A percentile compares a stretch with the other conserved stretches of the same genome.
phyloP scores from a whole-genome alignment of 805 yeast species.

The Candida silvicultrix region DNA sequence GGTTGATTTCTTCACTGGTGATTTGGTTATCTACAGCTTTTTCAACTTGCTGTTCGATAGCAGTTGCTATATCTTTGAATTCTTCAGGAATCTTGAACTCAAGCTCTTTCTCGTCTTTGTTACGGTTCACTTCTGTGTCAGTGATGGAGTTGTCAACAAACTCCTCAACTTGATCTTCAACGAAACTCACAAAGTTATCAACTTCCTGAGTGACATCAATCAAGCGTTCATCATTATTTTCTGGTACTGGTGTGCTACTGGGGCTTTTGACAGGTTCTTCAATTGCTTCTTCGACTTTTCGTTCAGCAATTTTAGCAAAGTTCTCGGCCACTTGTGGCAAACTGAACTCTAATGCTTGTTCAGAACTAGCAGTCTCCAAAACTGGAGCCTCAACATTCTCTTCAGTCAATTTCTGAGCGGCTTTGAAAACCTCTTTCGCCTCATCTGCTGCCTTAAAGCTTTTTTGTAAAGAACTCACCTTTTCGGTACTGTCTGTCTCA shows the following conservation, averaged over 20 bases:
- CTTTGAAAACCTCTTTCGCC: background rate
- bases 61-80: background rate
- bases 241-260: background rate
- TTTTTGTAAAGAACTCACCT: no score
- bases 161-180: background rate
- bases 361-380: background rate
- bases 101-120: background rate
- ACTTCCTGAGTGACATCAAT: background rate
- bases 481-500: background rate
- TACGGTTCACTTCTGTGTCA: background rate
- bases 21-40: background rate
- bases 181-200: background rate
- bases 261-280: background rate
- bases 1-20: background rate
- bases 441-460: background rate
- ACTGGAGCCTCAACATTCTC: background rate
- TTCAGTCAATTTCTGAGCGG: background rate
- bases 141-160: background rate
- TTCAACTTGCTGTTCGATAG: background rate
- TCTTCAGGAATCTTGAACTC: background rate
- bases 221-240: background rate
- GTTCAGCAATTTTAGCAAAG: background rate
- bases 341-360: background rate
- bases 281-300: background rate
- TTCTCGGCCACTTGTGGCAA: background rate